Percentiles rank a stretch among this genome's conserved stretches.
Evolutionary conservation across 2,329 filamentous ascomycete species (phyloP).

Genomic region (Curvularia lunata): DNA sequence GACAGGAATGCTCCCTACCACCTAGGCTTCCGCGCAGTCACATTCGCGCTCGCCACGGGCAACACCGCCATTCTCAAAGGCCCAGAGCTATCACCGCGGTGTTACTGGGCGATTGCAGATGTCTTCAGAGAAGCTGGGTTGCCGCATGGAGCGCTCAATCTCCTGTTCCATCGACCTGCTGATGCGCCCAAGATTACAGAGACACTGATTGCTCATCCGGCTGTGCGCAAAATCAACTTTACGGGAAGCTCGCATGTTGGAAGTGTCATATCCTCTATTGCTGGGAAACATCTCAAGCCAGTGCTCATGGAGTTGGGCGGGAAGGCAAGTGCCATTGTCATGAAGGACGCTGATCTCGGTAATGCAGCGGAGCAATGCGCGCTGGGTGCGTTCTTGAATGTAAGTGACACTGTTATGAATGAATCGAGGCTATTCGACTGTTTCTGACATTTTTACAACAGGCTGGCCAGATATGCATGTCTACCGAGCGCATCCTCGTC

Average conservation of each 20-base stretch:
- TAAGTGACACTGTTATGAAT: conserved; percentile 7
- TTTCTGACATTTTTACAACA: conserved; percentile 1
- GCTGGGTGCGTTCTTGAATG: conserved; percentile 81
- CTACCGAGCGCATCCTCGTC: conserved; percentile 52
- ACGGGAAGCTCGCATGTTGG: conserved; percentile 62
- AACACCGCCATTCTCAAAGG: conserved; percentile 39
- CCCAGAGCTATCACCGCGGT: conserved; percentile 12
- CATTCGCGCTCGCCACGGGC: conserved; percentile 51
- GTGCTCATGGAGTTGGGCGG: conserved; percentile 77
- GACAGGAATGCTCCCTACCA: conserved; percentile 10
- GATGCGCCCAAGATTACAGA: conserved; percentile 70
- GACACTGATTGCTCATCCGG: conserved; percentile 68
- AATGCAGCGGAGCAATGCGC: conserved; percentile 80
- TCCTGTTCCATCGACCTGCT: conserved; percentile 60
- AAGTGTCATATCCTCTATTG: not conserved
- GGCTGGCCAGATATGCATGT: conserved; percentile 64
- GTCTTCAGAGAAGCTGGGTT: conserved; percentile 66
- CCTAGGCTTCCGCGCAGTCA: conserved; percentile 33
- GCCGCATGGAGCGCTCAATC: conserved; percentile 74
- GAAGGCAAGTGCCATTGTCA: conserved; percentile 78
- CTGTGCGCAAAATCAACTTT: conserved; percentile 71
- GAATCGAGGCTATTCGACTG: not conserved
- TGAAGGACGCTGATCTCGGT: conserved; percentile 76
- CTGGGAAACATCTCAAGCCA: conserved; percentile 47
- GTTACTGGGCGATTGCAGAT: conserved; percentile 6